Conservation (phyloP, 1,139 yeast species). For the Saccharomyces uvarum region DNA sequence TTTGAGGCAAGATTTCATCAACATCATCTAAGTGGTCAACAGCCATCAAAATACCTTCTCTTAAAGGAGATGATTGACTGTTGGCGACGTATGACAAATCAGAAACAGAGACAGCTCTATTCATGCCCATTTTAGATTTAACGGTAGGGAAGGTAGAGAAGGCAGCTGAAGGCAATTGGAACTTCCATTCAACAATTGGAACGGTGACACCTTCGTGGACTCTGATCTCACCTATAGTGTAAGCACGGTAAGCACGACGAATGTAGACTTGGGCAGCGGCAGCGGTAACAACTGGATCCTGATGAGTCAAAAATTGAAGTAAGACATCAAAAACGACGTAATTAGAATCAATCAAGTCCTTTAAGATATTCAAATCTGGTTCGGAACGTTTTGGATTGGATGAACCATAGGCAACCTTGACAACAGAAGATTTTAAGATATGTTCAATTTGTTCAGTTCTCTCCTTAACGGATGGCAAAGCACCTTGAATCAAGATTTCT, state of each 20-base stretch:
- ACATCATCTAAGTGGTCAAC: constrained; percentile 80
- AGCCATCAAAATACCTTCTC: constrained; percentile 85
- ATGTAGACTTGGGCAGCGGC: constrained; percentile 97
- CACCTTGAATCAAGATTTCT: constrained; percentile 91
- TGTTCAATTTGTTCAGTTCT: constrained; percentile 96
- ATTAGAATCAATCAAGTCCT: constrained; percentile 91
- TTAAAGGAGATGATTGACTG: constrained; percentile 49
- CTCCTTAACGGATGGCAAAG: constrained; percentile 91
- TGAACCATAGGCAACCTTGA: constrained; percentile 83
- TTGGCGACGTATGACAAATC: constrained; percentile 82
- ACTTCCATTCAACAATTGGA: constrained; percentile 81
- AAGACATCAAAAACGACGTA: constrained; percentile 94
- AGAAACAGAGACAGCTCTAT: constrained; percentile 85
- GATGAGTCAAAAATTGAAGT: constrained; percentile 76
- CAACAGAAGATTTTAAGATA: constrained; percentile 84
- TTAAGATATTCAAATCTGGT: constrained; percentile 73
- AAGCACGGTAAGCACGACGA: constrained; percentile 95
- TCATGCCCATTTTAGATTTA: constrained; percentile 45
- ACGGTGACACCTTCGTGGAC: constrained; percentile 45
- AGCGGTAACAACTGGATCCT: constrained; percentile 82
- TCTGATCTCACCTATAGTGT: constrained; percentile 69
- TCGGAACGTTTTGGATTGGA: constrained; percentile 66
- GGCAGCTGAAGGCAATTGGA: constrained; percentile 80
- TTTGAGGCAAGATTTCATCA: constrained; percentile 72
- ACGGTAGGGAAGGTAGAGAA: constrained; percentile 55